Base-by-base conservation (phyloP, 805 yeast species). In the Kregervanrija pseudodelftensis region DNA sequence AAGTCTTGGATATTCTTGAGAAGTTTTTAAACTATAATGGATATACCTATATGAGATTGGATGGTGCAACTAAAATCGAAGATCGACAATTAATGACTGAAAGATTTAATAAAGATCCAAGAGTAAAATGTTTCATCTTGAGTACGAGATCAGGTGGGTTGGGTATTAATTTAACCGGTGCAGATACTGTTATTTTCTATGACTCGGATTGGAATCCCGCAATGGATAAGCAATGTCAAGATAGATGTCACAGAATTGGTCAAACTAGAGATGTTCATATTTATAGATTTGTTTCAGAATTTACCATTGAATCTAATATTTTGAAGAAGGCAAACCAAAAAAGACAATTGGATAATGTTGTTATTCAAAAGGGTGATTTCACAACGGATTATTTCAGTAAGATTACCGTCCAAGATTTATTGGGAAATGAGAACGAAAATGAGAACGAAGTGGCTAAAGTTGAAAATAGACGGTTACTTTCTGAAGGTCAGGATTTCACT, bases 201-300 rank as follows among this genome's bases (percentile, higher is more conserved):
- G 99, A 93, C 65, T 88, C 96, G 2, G 99, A 91, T 65, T 91
- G 99, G 99, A 93, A 93, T 60, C 99, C 99, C 2, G 95, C 98
- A 1, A 93, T 93, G 97, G 99, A 93, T 63, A 88, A 89, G 60
- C 99, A 93, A 66, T 93, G 99, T 67, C 99, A 93, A 65, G 99
- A 93, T 66, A 81, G 99, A 64, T 93, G 98, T 67, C 99, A 93
- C 63, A 83, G 99, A 71, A 93, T 93, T 62, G 99, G 99, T 7
- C 99, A 93, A 64, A 88, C 95, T 13, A 75, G 99, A 58, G 99
- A 93, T 61, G 99, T 93, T 33, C 99, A 93, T 63, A 93, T 93
- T 46, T 93, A 95, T 68, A 72, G 99, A 49, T 85, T 93, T 64
- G 98, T 93, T 22, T 85, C 95, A 28, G 99, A 93, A 66, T 88